Evolutionary conservation across 2,329 filamentous ascomycete species (phyloP).

Genomic region (Grosmannia clavigera): DNA sequence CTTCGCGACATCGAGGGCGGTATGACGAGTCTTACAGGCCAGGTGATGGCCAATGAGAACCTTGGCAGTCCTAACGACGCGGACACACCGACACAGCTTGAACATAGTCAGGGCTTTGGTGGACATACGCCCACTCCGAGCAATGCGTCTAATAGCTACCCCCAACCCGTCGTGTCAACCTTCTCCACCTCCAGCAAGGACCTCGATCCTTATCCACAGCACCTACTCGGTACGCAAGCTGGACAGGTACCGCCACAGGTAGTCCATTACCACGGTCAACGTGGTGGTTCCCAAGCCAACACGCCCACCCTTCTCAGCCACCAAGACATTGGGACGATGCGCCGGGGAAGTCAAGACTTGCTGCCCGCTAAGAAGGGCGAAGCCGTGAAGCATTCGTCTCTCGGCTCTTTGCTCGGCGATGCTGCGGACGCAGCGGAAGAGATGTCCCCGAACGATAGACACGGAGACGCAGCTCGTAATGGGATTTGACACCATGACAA

Average conservation of each 20-base stretch:
- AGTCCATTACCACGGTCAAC: conserved; percentile 54
- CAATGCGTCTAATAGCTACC: conserved; percentile 46
- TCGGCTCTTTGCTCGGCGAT: conserved; percentile 27
- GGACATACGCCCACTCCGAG: conserved; percentile 35
- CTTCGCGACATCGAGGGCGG: conserved; percentile 89
- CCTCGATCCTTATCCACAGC: conserved; percentile 54
- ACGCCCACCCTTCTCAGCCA: conserved; percentile 46
- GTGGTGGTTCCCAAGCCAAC: conserved; percentile 54
- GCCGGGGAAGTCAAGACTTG: conserved; percentile 36
- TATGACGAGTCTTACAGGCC: conserved; percentile 58
- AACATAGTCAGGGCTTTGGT: conserved; percentile 30
- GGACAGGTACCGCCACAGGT: conserved; percentile 54
- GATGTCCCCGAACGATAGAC: not conserved
- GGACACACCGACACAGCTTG: conserved; percentile 49
- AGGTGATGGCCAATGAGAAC: conserved; percentile 30
- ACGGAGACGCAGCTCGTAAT: not conserved
- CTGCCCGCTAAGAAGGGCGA: conserved; percentile 24
- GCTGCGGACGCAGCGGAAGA: conserved; percentile 17
- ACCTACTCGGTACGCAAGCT: conserved; percentile 48
- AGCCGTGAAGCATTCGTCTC: conserved; percentile 21
- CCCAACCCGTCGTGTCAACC: conserved; percentile 54
- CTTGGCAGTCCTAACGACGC: conserved; percentile 41
- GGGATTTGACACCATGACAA: not conserved
- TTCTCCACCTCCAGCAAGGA: conserved; percentile 62
- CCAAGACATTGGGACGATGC: conserved; percentile 32